Evolutionary conservation across 495 filamentous ascomycete genomes (phyloP).

Genomic region (Glonium stellatum): DNA sequence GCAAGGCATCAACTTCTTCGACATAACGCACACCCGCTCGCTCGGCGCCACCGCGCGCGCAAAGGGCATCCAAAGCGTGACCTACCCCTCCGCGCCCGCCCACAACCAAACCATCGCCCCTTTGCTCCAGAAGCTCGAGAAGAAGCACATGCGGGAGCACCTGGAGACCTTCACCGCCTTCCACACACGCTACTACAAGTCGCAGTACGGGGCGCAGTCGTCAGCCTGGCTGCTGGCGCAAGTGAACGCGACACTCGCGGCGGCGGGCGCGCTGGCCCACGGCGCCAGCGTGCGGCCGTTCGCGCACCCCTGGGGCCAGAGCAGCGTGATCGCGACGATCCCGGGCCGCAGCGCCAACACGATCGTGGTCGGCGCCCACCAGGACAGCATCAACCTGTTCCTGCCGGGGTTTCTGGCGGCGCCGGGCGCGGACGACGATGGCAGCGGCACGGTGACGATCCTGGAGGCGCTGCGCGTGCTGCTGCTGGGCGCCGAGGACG

Average conservation of each 20-base stretch:
- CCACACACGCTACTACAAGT: slow-evolving; percentile 88
- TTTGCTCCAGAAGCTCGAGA: slow-evolving; percentile 60
- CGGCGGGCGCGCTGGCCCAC: slow-evolving; percentile 59
- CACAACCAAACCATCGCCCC: slow-evolving; percentile 61
- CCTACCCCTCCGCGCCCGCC: slow-evolving; percentile 61
- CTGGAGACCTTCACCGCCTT: slow-evolving; percentile 60
- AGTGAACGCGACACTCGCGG: slow-evolving; percentile 63
- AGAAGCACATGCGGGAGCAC: slow-evolving; percentile 69
- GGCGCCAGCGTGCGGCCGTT: slow-evolving; percentile 69
- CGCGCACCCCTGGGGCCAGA: slow-evolving; percentile 77
- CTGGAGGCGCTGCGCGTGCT: slow-evolving; percentile 62
- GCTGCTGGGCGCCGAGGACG: slow-evolving; percentile 47
- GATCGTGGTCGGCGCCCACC: slow-evolving; percentile 67
- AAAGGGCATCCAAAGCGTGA: slow-evolving; percentile 37
- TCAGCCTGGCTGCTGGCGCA: slow-evolving; percentile 78
- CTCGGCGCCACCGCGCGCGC: slow-evolving; percentile 43
- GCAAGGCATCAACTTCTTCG: slow-evolving; percentile 87
- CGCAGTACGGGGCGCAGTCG: slow-evolving; percentile 74
- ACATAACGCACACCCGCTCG: slow-evolving; percentile 69
- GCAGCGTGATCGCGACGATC: slow-evolving; percentile 85
- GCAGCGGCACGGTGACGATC: slow-evolving; percentile 71
- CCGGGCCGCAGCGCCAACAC: slow-evolving; percentile 82
- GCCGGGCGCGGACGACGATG: slow-evolving; percentile 71
- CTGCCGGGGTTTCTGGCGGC: slow-evolving; percentile 74
- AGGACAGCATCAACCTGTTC: slow-evolving; percentile 86